phyloP scores from a whole-genome alignment of 1,284 basidiomycete genomes.

The Cryptococcus wingfieldii region DNA sequence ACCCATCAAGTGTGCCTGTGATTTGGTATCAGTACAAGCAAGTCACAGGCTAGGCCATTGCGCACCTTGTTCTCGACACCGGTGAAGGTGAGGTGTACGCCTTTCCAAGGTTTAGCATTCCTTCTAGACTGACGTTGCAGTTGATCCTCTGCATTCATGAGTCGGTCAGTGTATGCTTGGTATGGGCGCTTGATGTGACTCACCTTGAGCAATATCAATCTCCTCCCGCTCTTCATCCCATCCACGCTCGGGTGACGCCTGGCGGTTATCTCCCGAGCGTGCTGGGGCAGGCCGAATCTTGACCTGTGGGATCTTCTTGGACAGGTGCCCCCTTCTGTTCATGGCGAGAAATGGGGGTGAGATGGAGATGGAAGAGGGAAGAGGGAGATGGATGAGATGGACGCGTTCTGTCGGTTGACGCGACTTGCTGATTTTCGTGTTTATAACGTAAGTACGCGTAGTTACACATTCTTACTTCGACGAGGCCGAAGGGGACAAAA shows the following conservation, averaged over 20 bases:
- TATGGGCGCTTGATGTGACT: neutral
- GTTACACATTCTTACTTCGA: neutral
- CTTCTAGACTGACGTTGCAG: constrained; percentile 14
- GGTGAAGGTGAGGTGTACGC: constrained; percentile 40
- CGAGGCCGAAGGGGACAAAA: neutral
- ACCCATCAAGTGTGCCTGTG: constrained; percentile 16
- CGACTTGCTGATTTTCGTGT: neutral
- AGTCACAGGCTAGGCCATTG: neutral
- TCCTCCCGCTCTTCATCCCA: no score
- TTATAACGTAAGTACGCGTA: no score
- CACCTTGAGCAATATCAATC: constrained; percentile 9
- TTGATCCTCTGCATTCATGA: constrained; percentile 23
- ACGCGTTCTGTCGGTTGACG: constrained; percentile 2
- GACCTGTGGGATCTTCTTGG: constrained; percentile 42
- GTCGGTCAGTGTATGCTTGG: no score
- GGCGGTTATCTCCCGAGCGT: neutral
- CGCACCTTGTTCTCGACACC: constrained; percentile 43
- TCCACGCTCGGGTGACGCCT: no score
- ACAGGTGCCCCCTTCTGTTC: constrained; percentile 43
- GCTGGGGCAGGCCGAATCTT: constrained; percentile 41
- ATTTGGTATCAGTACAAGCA: neutral
- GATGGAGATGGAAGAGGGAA: neutral
- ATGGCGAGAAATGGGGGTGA: neutral
- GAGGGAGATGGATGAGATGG: neutral
- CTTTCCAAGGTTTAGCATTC: constrained; percentile 30